Evolutionary conservation across 345 rosid genomes (phyloP), one percentile per base, ranked within the genome.

Genomic region (Geranium brycei): DNA sequence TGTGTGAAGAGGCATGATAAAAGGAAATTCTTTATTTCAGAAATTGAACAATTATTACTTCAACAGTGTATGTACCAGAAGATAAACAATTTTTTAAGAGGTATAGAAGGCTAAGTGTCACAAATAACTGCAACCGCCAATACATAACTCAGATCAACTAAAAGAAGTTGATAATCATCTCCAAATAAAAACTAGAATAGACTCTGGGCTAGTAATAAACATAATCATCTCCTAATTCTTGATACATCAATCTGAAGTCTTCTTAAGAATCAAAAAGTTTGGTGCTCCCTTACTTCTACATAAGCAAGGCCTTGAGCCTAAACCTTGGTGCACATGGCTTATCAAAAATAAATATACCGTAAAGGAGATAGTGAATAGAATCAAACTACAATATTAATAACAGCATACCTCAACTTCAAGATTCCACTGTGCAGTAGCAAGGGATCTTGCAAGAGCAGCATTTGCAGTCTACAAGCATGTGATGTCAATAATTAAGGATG

Each of bases 361-460:
- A n/a, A n/a, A 38, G 47, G 63, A 57, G 58, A 3, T n/a, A 11
- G 38, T 59, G 7, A 60, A 58, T 23, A 61, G 8, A 18, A 30
- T 66, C 41, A 67, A 66, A 23, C n/a, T 38, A 35, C 59, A 6
- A 71, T 23, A 60, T n/a, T 19, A 75, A 66, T 47, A 23, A 61
- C 60, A 64, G n/a, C 69, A 67, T 87, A 92, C 98, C 98, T 92
- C 87, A 62, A 79, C 65, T 78, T 87, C 87, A 64, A 89, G 89
- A 75, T 83, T 85, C 86, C 89, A 87, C 79, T 85, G 99, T 61
- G 82, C 77, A 31, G 84, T 68, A 64, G 96, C 97, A 73, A 89
- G 76, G 64, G 87, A 83, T 75, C 83, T 86, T 47, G 97, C 88
- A 73, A 92, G 97, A 68, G 89, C 93, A 73, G 90, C 88, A 74